Base-by-base conservation (phyloP, 192 early-diverging fungal genomes). In the Linnemannia exigua region DNA sequence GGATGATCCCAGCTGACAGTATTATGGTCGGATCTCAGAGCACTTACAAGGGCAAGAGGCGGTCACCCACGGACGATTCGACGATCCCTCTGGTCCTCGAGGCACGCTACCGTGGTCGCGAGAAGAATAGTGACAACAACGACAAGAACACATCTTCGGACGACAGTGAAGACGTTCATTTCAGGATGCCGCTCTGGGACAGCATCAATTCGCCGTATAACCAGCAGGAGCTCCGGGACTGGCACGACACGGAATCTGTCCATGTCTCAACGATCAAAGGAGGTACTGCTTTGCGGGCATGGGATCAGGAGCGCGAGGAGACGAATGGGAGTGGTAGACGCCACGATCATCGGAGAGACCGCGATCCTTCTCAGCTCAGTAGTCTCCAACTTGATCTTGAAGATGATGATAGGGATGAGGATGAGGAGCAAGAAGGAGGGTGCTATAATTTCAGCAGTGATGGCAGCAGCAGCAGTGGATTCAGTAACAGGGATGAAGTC, bases 151-250 rank as follows among this genome's bases (percentile, higher is more conserved):
- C 20, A 5, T 61, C 54, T 17, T 46, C 61, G 46, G 79, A 28
- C 14, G 67, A 50, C 15, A 79, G 80, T 5, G 77, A 79, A 8
- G 82, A 79, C 16, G 20, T 31, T 15, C 31, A 47, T 3, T 77
- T 86, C 50, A 76, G 79, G 31, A 86, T 86, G 84, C 84, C 84
- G n/a, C 70, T 86, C 12, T 86, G 84, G 84, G 84, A 86, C 70
- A 77, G 77, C 31, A 80, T 86, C 78, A 79, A 80, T 70, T 86
- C 84, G 2, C 84, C 84, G 0, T 25, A 76, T 9, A 79, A 86
- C 51, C 77, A 73, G 48, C 41, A 77, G 28, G 47, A 58, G 61
- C 71, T 83, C 9, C 76, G 51, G 33, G n/a, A 75, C n/a, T 86
- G 84, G 84, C 47, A 76, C 2, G 78, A 68, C 35, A 72, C 70